These are phyloP conservation scores for Lentinus brumalis DNA, from an alignment of 768 basidiomycete species.

Conservation along the genomic window DNA sequence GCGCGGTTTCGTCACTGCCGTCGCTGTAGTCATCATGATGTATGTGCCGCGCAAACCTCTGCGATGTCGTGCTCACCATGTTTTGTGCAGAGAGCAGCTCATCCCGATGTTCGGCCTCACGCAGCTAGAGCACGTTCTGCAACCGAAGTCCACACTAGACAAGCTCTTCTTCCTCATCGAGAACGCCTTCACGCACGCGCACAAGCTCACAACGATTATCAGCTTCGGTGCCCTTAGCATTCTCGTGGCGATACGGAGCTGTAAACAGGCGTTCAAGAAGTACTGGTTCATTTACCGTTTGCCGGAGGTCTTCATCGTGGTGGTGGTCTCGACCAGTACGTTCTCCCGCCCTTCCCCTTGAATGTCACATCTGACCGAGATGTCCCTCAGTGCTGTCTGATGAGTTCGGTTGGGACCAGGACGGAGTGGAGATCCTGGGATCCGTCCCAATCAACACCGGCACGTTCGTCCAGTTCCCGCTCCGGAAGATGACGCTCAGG, in stretches of 20 bases:
- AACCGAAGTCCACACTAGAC: constrained; percentile 70
- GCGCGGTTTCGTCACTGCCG: constrained; percentile 84
- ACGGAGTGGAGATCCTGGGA: constrained; percentile 86
- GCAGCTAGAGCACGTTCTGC: constrained; percentile 50
- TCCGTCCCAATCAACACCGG: constrained; percentile 66
- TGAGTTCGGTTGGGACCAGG: constrained; percentile 69
- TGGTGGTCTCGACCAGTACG: constrained; percentile 67
- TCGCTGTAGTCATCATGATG: constrained; percentile 86
- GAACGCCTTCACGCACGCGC: constrained; percentile 55
- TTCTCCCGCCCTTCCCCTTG: constrained; percentile 23
- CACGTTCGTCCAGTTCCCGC: constrained; percentile 74
- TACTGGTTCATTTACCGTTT: constrained; percentile 76
- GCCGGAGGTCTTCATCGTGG: constrained; percentile 90
- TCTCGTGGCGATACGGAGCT: constrained; percentile 60
- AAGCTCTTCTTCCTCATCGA: constrained; percentile 78
- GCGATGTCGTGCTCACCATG: neutral
- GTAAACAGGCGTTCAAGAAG: constrained; percentile 60
- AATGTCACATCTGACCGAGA: neutral
- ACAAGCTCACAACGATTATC: constrained; percentile 70
- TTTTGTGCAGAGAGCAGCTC: constrained; percentile 66
- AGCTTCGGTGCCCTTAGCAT: constrained; percentile 69
- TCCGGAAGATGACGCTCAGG: constrained; percentile 57
- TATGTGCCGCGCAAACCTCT: constrained; percentile 36
- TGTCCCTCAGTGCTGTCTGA: constrained; percentile 63
- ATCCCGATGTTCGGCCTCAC: constrained; percentile 89